Base-by-base conservation (phyloP, 176 grass and related monocot species). In the Raddia distichophylla region DNA sequence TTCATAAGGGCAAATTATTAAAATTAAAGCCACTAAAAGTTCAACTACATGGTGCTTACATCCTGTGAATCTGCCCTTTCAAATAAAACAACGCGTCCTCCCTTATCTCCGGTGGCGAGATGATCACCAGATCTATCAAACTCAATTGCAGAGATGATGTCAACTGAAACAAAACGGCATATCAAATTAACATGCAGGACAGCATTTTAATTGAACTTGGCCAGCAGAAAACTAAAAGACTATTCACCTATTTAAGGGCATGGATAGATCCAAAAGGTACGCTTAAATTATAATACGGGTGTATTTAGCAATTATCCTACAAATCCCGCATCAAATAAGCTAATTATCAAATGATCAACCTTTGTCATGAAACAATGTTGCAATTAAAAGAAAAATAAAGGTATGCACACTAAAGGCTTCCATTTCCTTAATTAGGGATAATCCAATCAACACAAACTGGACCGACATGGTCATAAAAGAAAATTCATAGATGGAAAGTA, bases 81-180 rank as follows among this genome's bases (percentile, higher is more conserved):
- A 85, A 97, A 97, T 78, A 97, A 77, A 76, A 97, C 94, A 61
- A 97, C 94, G 50, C 94, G 91, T 27, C 94, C 94, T 58, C 94
- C 94, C 84, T 89, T 92, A 81, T 97, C 94, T 85, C 94, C 94
- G 6, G 94, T 97, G 65, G 91, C 94, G 82, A 97, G 94, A 97
- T 93, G 91, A 77, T 86, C 91, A 86, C 94, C 94, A 71, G 94
- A 93, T 87, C 84, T 97, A 85, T 97, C 90, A 85, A 97, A 97
- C 80, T 97, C 94, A 60, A 97, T 93, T 78, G 94, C 94, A 56
- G 94, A 93, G 67, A 97, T 97, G 64, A 97, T 97, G 75, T 97
- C 91, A 85, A 97, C 94, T 97, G 86, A 64, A 83, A 80, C 2
- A 87, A 77, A 80, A 80, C 71, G 90, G 76, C 63, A 76, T 13